Base-by-base conservation (phyloP, 169 alveolate species). In the Eimeria sp. region DNA sequence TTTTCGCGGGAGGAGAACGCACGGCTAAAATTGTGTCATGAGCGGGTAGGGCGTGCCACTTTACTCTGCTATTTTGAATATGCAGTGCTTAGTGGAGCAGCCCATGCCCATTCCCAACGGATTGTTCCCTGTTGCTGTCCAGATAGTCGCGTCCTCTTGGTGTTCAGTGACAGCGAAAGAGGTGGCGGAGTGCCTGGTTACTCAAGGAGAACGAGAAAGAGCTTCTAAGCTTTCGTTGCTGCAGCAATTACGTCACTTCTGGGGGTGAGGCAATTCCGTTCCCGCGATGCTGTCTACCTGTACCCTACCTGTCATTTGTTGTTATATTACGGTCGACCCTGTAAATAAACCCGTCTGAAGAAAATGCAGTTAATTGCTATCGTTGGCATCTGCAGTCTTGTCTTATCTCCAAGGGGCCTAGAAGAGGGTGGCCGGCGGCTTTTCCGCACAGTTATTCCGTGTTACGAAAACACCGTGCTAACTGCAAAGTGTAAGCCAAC, bases 361-460 rank as follows among this genome's bases (percentile, higher is more conserved):
- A 13, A 20, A 58, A 43, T 27, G 63, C 65, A 11, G 27, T n/a
- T 34, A 22, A 82, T 63, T 34, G 49, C 40, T 87, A 65, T 13
- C 25, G n/a, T 20, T 87, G 47, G 82, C 14, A 14, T 43, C n/a
- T 51, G 45, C 82, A 87, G 93, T 22, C 65, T 43, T 22, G 47
- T 87, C 10, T 87, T 87, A 20, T 61, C 93, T n/a, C 93, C 93
- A 40, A 34, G 93, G 82, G 82, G 82, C 0, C 65, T 87, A 3
- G 83, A 87, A 63, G 93, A 87, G 72, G 83, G 18, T 43, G 93
- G 93, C 65, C 27, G 93, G 49, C 93, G 83, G 51, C 82, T 87
- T 16, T 87, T 87, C 93, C 93, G 93, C 83, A 87, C 93, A 61
- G 20, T 63, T 16, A 40, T 63, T 63, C 93, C 82, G 25, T 25